phyloP scores from a whole-genome alignment of 1,284 basidiomycete species.

The Ceratobasidium theobromae region DNA sequence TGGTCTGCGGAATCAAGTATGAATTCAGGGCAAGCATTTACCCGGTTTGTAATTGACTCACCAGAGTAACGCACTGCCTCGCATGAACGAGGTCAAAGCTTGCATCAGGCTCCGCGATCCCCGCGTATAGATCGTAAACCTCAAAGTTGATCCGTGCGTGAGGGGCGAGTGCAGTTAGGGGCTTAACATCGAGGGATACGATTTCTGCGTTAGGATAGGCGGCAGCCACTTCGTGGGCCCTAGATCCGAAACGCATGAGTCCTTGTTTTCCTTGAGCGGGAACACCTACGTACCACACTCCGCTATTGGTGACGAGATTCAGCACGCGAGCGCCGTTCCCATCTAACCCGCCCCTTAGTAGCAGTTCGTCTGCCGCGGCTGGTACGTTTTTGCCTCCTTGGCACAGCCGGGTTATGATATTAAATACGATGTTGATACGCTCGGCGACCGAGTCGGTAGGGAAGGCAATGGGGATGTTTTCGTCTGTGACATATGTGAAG shows the following conservation, averaged over 20 bases:
- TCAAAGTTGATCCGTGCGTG: constrained; percentile 4
- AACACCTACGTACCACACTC: neutral
- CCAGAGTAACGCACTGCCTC: neutral
- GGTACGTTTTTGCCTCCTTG: neutral
- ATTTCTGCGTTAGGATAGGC: neutral
- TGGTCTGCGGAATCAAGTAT: neutral
- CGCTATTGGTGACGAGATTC: constrained; percentile 1
- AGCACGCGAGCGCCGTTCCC: neutral
- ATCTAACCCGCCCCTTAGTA: neutral
- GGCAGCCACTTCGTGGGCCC: constrained; percentile 5
- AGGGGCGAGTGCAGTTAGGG: neutral
- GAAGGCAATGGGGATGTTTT: constrained; percentile 8
- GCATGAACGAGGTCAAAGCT: constrained; percentile 11
- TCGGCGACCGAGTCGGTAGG: constrained; percentile 5
- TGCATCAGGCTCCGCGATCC: neutral
- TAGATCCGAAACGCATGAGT: neutral
- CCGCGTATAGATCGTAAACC: constrained; percentile 11
- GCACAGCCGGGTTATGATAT: neutral
- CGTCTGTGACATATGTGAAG: neutral
- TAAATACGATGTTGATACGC: neutral
- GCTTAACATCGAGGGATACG: neutral
- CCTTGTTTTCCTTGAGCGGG: neutral
- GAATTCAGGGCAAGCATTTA: neutral
- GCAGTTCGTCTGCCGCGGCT: neutral
- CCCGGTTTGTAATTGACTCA: neutral